Evolutionary conservation across 805 yeast species (phyloP).

Genomic region (Wickerhamomyces chaumierensis): DNA sequence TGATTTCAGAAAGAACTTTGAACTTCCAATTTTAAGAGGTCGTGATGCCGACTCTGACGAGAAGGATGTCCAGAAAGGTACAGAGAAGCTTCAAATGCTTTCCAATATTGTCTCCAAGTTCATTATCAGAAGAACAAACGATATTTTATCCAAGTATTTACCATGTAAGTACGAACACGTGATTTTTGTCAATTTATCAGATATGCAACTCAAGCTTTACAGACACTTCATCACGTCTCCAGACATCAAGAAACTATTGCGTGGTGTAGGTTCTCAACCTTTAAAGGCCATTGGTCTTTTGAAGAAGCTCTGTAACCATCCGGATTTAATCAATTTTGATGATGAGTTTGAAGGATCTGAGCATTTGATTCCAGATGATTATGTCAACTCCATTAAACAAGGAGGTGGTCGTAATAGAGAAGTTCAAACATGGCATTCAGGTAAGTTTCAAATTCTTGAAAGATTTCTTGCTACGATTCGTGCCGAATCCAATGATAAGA

Average conservation of each 20-base stretch:
- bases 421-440: conserved; percentile 72
- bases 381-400: conserved; percentile 28
- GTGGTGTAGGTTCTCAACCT: conserved; percentile 69
- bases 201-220: conserved; percentile 65
- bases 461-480: conserved; percentile 72
- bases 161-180: conserved; percentile 97
- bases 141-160: conserved; percentile 81
- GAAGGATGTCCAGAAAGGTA: conserved; percentile 59
- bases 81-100: conserved; percentile 54
- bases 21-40: conserved; percentile 67
- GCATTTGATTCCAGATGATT: conserved; percentile 63
- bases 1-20: conserved; percentile 81
- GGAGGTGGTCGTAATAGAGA: conserved; percentile 54
- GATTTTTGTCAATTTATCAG: conserved; percentile 77
- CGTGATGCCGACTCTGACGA: conserved; percentile 88
- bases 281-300: conserved; percentile 80
- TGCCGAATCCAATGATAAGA: conserved; percentile 82
- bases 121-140: conserved; percentile 92
- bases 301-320: conserved; percentile 90
- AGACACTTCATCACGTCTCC: conserved; percentile 69
- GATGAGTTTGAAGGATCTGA: conserved; percentile 69
- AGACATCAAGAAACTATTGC: conserved; percentile 55
- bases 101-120: conserved; percentile 74
- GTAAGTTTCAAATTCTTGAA: conserved; percentile 77
- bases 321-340: conserved; percentile 68